Percentiles rank a stretch among this genome's conserved stretches.
These are phyloP conservation scores for Aspergillus jensenii DNA, from an alignment of 2,329 filamentous ascomycete genomes.

Conservation along the genomic window DNA sequence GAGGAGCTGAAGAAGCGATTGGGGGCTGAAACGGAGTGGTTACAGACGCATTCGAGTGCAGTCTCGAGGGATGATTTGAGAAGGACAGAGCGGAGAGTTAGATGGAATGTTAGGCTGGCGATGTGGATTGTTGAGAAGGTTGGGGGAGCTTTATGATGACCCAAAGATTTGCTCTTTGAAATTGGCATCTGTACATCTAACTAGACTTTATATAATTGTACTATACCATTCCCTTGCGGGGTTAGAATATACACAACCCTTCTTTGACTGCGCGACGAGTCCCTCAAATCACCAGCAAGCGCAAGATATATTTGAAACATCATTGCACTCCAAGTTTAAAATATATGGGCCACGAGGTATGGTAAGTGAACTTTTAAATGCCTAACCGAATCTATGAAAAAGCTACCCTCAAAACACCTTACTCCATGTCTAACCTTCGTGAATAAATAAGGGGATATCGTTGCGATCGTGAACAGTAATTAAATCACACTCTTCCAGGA, in stretches of 20 bases:
- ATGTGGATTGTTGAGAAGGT: conserved; percentile 92
- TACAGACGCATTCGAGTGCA: conserved; percentile 70
- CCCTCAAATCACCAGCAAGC: neutral
- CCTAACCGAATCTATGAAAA: conserved; percentile 9
- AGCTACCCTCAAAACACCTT: conserved; percentile 11
- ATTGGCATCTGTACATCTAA: neutral
- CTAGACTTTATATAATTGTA: conserved; percentile 5
- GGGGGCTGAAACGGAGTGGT: conserved; percentile 75
- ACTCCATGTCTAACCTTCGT: conserved; percentile 3
- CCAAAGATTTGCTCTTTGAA: neutral
- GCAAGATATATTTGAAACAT: neutral
- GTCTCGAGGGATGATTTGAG: conserved; percentile 78
- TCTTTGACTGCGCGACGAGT: neutral
- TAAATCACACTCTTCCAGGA: conserved; percentile 30
- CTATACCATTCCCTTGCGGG: neutral
- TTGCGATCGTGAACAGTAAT: conserved; percentile 14
- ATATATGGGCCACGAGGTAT: neutral
- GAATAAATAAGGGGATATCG: conserved; percentile 20
- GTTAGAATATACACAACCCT: neutral
- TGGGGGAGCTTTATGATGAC: conserved; percentile 77
- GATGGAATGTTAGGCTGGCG: conserved; percentile 78
- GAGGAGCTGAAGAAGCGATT: conserved; percentile 68
- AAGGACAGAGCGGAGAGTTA: conserved; percentile 77
- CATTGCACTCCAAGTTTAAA: neutral
- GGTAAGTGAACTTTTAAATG: conserved; percentile 4